Conservation (phyloP, 1,284 basidiomycete species). For the Kalmanozyma brasiliensis region DNA sequence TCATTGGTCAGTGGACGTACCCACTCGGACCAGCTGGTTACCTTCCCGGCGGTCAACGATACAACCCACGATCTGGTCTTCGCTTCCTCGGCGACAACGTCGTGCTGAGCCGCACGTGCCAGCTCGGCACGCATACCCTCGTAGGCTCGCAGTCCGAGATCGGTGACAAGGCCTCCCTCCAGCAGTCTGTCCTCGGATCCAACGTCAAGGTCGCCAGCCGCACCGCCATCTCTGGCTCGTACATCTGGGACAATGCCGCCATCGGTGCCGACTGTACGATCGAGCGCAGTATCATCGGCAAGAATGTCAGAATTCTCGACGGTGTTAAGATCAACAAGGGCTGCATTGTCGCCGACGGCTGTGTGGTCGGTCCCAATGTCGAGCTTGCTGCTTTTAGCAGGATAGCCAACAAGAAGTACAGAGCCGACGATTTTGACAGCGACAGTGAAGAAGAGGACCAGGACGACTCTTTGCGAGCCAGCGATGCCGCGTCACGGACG, state of each 20-base stretch:
- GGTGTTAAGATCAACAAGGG: conserved; percentile 73
- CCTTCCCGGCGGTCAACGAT: conserved; percentile 76
- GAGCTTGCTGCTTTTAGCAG: conserved; percentile 77
- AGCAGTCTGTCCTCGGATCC: conserved; percentile 79
- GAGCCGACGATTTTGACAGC: conserved; percentile 49
- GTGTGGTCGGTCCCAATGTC: conserved; percentile 70
- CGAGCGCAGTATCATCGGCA: conserved; percentile 75
- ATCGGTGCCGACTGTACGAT: conserved; percentile 79
- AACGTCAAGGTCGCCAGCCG: conserved; percentile 75
- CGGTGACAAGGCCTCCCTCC: conserved; percentile 75
- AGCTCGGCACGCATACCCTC: conserved; percentile 46
- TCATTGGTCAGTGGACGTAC: conserved; percentile 90
- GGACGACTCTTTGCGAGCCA: conserved; percentile 53
- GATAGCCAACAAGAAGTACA: conserved; percentile 72
- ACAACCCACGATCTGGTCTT: conserved; percentile 37
- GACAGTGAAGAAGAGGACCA: conserved; percentile 40
- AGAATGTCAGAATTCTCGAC: conserved; percentile 78
- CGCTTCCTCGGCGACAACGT: conserved; percentile 55
- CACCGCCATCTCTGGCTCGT: conserved; percentile 45
- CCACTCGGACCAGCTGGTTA: conserved; percentile 94
- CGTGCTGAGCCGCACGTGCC: conserved; percentile 44
- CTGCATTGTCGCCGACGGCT: conserved; percentile 64
- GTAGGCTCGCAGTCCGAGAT: conserved; percentile 47
- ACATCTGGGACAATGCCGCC: conserved; percentile 53
- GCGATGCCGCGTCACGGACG: conserved; percentile 19